Evolutionary conservation across 139 green algal genomes (phyloP).

Genomic region (Gonium pectorale): DNA sequence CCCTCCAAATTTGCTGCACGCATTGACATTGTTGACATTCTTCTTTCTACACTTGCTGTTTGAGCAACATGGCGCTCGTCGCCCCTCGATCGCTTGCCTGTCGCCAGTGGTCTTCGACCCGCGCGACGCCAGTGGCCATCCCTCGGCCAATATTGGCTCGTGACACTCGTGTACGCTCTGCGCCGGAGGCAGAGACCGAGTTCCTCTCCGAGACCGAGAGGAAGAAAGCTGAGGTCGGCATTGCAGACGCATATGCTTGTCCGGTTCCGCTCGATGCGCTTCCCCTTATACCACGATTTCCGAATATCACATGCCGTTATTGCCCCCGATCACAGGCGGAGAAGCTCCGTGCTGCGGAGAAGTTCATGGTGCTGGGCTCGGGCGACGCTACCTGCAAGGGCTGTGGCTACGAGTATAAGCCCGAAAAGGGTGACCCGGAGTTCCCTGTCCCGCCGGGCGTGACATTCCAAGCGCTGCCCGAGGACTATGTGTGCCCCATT

Average conservation of each 20-base stretch:
- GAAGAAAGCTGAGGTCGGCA: constrained; percentile 30
- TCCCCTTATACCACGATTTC: background rate
- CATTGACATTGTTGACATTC: background rate
- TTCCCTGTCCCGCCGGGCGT: constrained; percentile 87
- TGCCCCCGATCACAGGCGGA: constrained; percentile 63
- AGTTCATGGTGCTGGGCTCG: constrained; percentile 90
- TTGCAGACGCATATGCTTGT: background rate
- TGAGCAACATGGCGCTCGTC: background rate
- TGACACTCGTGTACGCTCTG: background rate
- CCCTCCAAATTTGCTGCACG: too few species aligned
- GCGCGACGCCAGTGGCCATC: background rate
- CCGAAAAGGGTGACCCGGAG: constrained; percentile 88
- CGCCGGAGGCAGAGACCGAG: constrained; percentile 22
- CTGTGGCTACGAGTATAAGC: constrained; percentile 86
- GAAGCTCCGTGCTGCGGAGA: constrained; percentile 84
- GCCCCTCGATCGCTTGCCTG: constrained; percentile 8
- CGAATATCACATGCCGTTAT: background rate
- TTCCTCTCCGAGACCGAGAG: constrained; percentile 23
- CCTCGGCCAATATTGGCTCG: background rate
- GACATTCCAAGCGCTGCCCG: constrained; percentile 84
- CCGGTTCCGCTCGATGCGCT: background rate
- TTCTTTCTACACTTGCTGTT: background rate
- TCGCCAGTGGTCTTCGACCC: background rate
- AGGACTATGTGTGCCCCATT: constrained; percentile 94
- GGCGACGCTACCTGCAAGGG: constrained; percentile 80